Percentiles rank a stretch among this genome's conserved stretches.
Conservation (phyloP, 441 rosid genomes). For the Eruca vesicaria region DNA sequence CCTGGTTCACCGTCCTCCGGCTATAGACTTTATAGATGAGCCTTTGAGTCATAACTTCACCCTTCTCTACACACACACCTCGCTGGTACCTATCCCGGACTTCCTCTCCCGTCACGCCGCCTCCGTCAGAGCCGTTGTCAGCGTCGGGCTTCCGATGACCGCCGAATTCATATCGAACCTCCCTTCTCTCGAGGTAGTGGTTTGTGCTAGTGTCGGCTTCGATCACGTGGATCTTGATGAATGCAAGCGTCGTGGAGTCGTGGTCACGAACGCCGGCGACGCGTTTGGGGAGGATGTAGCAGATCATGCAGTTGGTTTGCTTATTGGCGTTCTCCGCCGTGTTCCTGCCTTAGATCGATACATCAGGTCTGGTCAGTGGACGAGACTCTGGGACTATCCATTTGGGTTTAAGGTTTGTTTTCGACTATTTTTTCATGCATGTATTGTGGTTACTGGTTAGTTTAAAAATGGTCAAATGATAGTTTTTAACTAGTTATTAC, state of each 20-base stretch:
- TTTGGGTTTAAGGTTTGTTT: constrained; percentile 14
- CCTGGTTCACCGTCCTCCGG: constrained; percentile 15
- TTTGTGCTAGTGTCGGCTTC: constrained; percentile 14
- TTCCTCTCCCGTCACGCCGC: constrained; percentile 25
- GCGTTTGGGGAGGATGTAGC: constrained; percentile 21
- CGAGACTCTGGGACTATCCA: constrained; percentile 12
- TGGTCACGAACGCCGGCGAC: constrained; percentile 28
- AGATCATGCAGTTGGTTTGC: constrained; percentile 42
- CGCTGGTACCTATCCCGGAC: constrained; percentile 15
- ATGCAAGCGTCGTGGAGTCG: constrained; percentile 6
- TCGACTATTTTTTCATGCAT: not conserved
- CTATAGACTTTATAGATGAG: not conserved
- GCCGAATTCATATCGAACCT: not conserved
- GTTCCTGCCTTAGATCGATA: constrained; percentile 48
- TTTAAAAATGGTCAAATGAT: not conserved
- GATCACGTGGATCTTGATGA: constrained; percentile 19
- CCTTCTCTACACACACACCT: not conserved
- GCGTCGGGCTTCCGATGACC: constrained; percentile 1
- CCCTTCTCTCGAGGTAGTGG: constrained; percentile 15
- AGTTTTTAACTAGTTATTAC: not conserved
- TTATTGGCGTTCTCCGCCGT: constrained; percentile 46
- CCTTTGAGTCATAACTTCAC: not conserved
- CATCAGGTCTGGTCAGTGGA: constrained; percentile 38
- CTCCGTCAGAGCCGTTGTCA: constrained; percentile 10
- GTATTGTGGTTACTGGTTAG: not conserved